phyloP scores from a whole-genome alignment of 805 yeast species.

The Candida cerambycidarum region DNA sequence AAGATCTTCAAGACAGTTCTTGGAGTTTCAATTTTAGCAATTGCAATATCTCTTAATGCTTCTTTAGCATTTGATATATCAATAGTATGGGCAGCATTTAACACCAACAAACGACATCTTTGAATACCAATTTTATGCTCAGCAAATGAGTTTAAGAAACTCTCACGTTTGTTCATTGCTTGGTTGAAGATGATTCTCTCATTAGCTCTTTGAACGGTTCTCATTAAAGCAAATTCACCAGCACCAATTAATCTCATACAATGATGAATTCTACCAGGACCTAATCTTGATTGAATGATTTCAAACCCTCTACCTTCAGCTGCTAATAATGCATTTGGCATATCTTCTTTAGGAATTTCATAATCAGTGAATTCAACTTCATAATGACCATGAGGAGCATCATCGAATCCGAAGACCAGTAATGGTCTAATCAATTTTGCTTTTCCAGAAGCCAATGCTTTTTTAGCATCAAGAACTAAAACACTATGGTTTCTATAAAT shows the following conservation, averaged over 20 bases:
- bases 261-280: constrained; percentile 72
- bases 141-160: constrained; percentile 49
- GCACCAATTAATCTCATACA: constrained; percentile 66
- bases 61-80: constrained; percentile 53
- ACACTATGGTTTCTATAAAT: constrained; percentile 57
- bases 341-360: constrained; percentile 46
- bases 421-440: constrained; percentile 52
- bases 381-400: constrained; percentile 73
- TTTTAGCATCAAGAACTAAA: constrained; percentile 51
- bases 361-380: constrained; percentile 53
- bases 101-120: constrained; percentile 52
- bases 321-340: constrained; percentile 41
- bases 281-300: constrained; percentile 61
- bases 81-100: constrained; percentile 61
- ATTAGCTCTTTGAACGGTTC: constrained; percentile 51
- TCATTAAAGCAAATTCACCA: constrained; percentile 54
- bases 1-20: constrained; percentile 49
- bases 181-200: constrained; percentile 53
- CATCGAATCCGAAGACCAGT: constrained; percentile 58
- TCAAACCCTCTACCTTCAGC: constrained; percentile 58
- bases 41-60: constrained; percentile 58
- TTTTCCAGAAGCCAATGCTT: constrained; percentile 49
- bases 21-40: constrained; percentile 63
- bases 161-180: constrained; percentile 49
- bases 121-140: constrained; percentile 54